Evolutionary conservation across 2,329 filamentous ascomycete species (phyloP).

Genomic region (Xylaria hypoxylon): DNA sequence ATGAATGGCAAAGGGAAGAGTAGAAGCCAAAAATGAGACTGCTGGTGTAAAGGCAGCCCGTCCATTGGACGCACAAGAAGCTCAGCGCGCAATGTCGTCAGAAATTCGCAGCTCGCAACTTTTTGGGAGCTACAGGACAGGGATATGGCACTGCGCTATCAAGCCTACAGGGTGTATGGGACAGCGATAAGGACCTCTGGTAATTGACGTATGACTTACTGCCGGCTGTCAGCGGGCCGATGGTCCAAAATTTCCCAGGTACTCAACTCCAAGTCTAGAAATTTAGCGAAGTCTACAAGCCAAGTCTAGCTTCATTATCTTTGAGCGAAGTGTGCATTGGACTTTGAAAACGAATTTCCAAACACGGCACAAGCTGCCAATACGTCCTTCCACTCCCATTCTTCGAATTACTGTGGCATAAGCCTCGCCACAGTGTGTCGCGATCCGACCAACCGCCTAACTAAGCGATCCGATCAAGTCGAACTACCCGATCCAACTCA

Average conservation of each 20-base stretch:
- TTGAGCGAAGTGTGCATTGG: constrained; percentile 12
- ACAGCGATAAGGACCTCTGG: constrained; percentile 30
- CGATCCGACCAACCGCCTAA: background rate
- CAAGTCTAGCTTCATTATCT: constrained; percentile 9
- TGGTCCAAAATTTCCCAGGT: constrained; percentile 22
- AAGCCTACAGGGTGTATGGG: background rate
- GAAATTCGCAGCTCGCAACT: constrained; percentile 25
- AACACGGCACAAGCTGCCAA: background rate
- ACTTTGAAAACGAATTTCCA: background rate
- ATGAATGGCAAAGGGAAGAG: constrained; percentile 41
- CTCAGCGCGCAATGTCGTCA: constrained; percentile 31
- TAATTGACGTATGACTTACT: background rate
- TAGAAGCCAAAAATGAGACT: constrained; percentile 21
- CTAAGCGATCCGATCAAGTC: background rate
- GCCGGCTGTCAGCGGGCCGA: constrained; percentile 29
- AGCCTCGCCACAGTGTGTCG: background rate
- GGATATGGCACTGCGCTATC: background rate
- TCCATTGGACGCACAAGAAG: constrained; percentile 5
- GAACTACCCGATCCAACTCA: background rate
- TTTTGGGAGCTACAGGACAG: constrained; percentile 14
- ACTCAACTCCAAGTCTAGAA: constrained; percentile 16
- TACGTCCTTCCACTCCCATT: background rate
- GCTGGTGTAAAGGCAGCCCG: background rate
- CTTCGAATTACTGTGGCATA: background rate
- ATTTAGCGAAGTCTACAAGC: constrained; percentile 34